Evolutionary conservation across 306 rosid species (phyloP).

Genomic region (Cucumis sativus): Cucumber_9930_V3 NC_026657.2:1661001-1661500

Average conservation of each 20-base stretch:
- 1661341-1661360: neutral
- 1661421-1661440: neutral
- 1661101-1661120: neutral
- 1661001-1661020: conserved; percentile 93
- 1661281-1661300: neutral
- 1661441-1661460: neutral
- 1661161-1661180: neutral
- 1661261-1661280: neutral
- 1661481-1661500: too few species aligned
- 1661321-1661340: neutral
- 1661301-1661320: neutral
- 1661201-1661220: neutral
- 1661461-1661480: neutral
- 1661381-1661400: neutral
- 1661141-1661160: neutral
- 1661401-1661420: too few species aligned
- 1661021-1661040: conserved; percentile 93
- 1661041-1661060: conserved; percentile 94
- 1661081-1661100: conserved; percentile 54
- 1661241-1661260: neutral
- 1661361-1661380: neutral
- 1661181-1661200: neutral
- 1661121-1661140: neutral
- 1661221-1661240: neutral
- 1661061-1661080: conserved; percentile 81